Evolutionary conservation across 306 rosid genomes (phyloP).

Genomic region (Fragaria nilgerrensis): DNA sequence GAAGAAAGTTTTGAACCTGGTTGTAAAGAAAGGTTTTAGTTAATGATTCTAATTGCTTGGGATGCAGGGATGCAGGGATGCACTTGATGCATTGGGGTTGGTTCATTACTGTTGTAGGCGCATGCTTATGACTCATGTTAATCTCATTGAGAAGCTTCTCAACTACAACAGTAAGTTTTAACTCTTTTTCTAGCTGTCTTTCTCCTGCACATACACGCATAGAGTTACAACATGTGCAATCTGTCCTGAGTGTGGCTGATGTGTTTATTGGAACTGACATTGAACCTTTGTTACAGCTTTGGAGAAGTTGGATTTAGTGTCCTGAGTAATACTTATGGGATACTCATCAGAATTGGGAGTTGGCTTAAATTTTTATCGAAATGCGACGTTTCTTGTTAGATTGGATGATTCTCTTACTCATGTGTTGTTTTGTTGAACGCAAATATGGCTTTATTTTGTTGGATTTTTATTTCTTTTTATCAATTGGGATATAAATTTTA

Average conservation of each 20-base stretch:
- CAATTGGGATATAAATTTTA: background rate
- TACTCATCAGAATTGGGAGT: background rate
- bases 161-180: conserved; percentile 72
- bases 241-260: background rate
- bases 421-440: background rate
- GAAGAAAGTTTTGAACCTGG: too few species aligned
- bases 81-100: conserved; percentile 85
- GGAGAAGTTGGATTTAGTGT: conserved; percentile 50
- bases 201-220: background rate
- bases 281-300: conserved; percentile 46
- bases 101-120: conserved; percentile 93
- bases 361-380: background rate
- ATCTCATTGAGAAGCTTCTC: conserved; percentile 93
- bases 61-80: conserved; percentile 80
- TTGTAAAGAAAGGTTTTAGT: background rate
- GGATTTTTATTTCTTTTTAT: background rate
- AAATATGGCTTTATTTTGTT: background rate
- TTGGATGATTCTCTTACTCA: background rate
- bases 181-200: background rate
- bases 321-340: background rate
- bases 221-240: background rate
- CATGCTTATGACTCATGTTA: conserved; percentile 98
- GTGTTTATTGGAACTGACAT: conserved; percentile 10
- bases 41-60: background rate
- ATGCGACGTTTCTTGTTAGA: background rate